These are phyloP conservation scores for Boletus austroedulis DNA, from an alignment of 1,284 basidiomycete species.

Conservation along the genomic window DNA sequence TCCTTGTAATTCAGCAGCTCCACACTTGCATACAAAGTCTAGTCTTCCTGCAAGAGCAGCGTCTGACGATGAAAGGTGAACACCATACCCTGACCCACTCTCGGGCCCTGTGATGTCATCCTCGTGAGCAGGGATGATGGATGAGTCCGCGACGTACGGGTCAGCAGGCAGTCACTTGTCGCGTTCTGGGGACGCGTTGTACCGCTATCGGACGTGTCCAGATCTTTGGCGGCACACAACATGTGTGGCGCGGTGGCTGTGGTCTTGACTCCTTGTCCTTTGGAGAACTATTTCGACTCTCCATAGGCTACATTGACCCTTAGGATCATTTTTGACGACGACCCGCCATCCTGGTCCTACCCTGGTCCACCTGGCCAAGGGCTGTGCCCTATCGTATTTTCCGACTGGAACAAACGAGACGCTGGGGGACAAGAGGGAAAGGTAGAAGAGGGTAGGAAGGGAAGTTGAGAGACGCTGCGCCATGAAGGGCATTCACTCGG, in stretches of 20 bases:
- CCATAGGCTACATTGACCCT: conserved; percentile 42
- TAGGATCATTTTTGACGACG: conserved; percentile 57
- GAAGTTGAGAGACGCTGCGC: conserved; percentile 61
- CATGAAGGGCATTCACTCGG: conserved; percentile 90
- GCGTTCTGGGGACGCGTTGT: conserved; percentile 23
- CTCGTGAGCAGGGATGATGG: no score
- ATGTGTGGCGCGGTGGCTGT: conserved; percentile 29
- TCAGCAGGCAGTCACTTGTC: conserved; percentile 18
- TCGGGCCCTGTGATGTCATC: no score
- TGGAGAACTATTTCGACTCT: conserved; percentile 60
- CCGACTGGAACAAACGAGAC: conserved; percentile 36
- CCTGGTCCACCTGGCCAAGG: conserved; percentile 78
- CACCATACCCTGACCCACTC: no score
- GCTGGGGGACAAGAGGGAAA: conserved; percentile 51
- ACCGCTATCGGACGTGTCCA: no score
- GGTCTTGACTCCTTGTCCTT: conserved; percentile 48
- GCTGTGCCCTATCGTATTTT: conserved; percentile 49
- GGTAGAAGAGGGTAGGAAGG: conserved; percentile 66
- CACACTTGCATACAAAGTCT: no score
- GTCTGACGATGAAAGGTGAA: no score
- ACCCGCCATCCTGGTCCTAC: no score
- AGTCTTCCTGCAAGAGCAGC: no score
- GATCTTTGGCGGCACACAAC: no score
- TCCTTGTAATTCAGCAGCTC: no score
- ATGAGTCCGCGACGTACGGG: no score